A percentile compares a stretch with the other conserved stretches of the same genome.
Evolutionary conservation across 495 filamentous ascomycete species (phyloP).

Genomic region (Chaetomidium leptoderma): DNA sequence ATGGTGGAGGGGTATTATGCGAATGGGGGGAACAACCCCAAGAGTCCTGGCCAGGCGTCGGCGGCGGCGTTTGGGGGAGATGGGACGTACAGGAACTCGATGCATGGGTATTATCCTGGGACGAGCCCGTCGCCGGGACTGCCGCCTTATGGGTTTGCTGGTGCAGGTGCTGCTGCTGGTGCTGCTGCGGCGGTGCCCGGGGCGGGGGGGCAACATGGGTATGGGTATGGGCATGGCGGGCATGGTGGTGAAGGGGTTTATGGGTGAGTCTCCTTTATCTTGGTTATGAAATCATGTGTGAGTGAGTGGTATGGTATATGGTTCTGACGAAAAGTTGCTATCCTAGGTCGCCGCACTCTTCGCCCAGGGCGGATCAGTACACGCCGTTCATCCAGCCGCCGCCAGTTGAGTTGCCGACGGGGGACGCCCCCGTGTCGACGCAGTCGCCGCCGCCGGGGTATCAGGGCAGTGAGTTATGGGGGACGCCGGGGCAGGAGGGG

Average conservation of each 20-base stretch:
- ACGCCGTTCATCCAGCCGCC: conserved; percentile 1
- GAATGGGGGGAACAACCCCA: conserved; percentile 15
- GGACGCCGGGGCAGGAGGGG: conserved; percentile 10
- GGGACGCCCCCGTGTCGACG: conserved; percentile 1
- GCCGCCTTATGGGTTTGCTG: not conserved
- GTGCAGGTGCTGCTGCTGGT: too few species aligned
- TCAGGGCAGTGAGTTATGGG: conserved; percentile 8
- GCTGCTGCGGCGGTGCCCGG: too few species aligned
- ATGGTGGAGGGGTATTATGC: conserved; percentile 26
- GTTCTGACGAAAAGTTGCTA: not conserved
- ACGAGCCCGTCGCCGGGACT: not conserved
- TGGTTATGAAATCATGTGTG: not conserved
- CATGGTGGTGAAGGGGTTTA: not conserved
- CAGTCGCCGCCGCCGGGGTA: conserved; percentile 23
- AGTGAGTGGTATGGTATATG: too few species aligned
- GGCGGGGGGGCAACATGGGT: too few species aligned
- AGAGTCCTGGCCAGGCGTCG: conserved; percentile 30
- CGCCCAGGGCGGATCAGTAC: not conserved
- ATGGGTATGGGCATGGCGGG: not conserved
- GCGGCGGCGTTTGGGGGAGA: conserved; percentile 17
- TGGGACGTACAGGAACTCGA: conserved; percentile 9
- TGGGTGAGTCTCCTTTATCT: not conserved
- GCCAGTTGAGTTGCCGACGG: conserved; percentile 6
- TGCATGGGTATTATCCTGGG: not conserved
- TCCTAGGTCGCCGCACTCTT: conserved; percentile 3